A percentile compares a stretch with the other conserved stretches of the same genome.
Evolutionary conservation across 2,329 filamentous ascomycete species (phyloP).

Genomic region (Cladophialophora chaetospira): DNA sequence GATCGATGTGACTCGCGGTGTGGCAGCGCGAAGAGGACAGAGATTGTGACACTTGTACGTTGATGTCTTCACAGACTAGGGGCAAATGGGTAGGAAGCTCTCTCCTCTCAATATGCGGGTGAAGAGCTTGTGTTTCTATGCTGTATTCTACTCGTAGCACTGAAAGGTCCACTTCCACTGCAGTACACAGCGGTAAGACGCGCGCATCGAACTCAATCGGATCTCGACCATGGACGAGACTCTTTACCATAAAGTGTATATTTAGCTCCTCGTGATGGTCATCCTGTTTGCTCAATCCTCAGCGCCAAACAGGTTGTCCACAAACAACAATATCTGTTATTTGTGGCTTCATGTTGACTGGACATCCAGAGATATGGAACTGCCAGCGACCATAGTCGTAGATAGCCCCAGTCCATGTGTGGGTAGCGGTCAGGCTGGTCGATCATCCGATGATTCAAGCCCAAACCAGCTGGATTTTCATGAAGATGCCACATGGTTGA

Average conservation of each 20-base stretch:
- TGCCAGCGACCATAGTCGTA: not conserved
- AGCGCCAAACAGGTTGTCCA: not conserved
- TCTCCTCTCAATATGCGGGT: no score
- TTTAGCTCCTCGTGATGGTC: not conserved
- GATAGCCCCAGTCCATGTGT: not conserved
- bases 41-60: not conserved
- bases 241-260: not conserved
- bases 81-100: not conserved
- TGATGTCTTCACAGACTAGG: no score
- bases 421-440: not conserved
- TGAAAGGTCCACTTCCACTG: slow-evolving; percentile 2
- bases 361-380: not conserved
- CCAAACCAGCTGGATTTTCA: not conserved
- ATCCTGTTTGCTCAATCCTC: not conserved
- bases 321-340: not conserved
- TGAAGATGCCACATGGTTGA: not conserved
- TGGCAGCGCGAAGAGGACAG: slow-evolving; percentile 8
- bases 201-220: not conserved
- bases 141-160: not conserved
- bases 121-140: slow-evolving; percentile 3
- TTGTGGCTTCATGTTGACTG: not conserved
- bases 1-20: not conserved
- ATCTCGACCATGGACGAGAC: not conserved
- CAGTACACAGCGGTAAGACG: slow-evolving; percentile 7
- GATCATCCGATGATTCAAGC: not conserved